Percentiles rank a stretch among this genome's conserved stretches.
These are phyloP conservation scores for Pleurotus pulmonarius DNA, from an alignment of 768 basidiomycete species.

Conservation along the genomic window DNA sequence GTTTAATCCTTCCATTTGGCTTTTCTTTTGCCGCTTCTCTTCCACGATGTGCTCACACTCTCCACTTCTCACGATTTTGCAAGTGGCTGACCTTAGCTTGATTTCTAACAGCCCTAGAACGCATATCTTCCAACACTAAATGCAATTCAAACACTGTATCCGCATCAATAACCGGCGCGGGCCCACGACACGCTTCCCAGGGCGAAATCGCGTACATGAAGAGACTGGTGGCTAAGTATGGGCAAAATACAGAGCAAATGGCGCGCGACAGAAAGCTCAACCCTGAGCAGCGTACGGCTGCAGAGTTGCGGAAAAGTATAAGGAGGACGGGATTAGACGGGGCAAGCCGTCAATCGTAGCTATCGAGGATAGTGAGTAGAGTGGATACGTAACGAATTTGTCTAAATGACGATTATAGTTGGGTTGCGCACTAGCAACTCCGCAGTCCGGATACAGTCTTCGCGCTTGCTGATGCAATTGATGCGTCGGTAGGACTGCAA, in stretches of 20 bases:
- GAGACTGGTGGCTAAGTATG: conserved; percentile 66
- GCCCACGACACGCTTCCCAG: conserved; percentile 59
- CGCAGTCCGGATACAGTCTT: no score
- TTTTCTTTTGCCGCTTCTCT: conserved; percentile 9
- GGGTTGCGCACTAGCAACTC: neutral
- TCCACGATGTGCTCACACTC: conserved; percentile 17
- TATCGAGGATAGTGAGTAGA: neutral
- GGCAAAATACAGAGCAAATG: conserved; percentile 72
- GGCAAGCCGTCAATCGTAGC: conserved; percentile 7
- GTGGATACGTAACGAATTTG: neutral
- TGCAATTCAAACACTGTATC: conserved; percentile 32
- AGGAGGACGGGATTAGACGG: conserved; percentile 45
- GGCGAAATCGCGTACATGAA: conserved; percentile 68
- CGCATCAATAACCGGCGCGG: conserved; percentile 33
- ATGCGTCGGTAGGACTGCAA: neutral
- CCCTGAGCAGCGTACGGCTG: conserved; percentile 78
- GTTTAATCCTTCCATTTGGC: conserved; percentile 4
- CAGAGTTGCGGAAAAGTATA: conserved; percentile 67
- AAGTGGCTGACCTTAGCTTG: conserved; percentile 1
- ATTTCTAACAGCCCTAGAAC: conserved; percentile 55
- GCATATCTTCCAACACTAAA: conserved; percentile 40
- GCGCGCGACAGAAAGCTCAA: conserved; percentile 77
- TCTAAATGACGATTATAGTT: neutral
- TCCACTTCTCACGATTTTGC: conserved; percentile 15
- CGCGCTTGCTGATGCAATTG: neutral